Percentiles rank a stretch among this genome's conserved stretches.
Evolutionary conservation across 106 monocot species (phyloP).

Genomic region (Dendrobium chrysotoxum): DNA sequence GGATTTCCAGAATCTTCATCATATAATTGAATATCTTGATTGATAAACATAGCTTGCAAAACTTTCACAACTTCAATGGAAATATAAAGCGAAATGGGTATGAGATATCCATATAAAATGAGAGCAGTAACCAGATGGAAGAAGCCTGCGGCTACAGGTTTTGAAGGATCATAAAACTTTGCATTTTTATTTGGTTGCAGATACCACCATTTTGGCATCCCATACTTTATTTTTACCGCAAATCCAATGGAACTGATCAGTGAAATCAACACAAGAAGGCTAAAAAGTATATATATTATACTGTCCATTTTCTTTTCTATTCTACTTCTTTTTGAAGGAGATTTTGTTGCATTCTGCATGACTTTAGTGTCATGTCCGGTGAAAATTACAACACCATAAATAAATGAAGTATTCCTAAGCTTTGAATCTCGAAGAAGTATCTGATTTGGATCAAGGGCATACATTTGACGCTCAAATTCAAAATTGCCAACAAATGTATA

Average conservation of each 20-base stretch:
- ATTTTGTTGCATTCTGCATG: slow-evolving; percentile 90
- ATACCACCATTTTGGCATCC: slow-evolving; percentile 92
- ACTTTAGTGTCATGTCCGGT: slow-evolving; percentile 94
- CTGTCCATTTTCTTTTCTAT: slow-evolving; percentile 90
- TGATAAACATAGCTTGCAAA: slow-evolving; percentile 91
- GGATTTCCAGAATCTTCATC: slow-evolving; percentile 73
- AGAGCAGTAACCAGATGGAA: slow-evolving; percentile 90
- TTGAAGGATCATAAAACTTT: slow-evolving; percentile 50
- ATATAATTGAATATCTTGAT: slow-evolving; percentile 86
- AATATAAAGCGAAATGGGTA: slow-evolving; percentile 93
- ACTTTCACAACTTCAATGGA: slow-evolving; percentile 95
- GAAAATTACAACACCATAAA: slow-evolving; percentile 91
- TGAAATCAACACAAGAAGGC: slow-evolving; percentile 73
- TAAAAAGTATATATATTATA: slow-evolving; percentile 90
- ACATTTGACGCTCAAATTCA: slow-evolving; percentile 73
- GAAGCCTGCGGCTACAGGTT: slow-evolving; percentile 51
- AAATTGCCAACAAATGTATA: slow-evolving; percentile 93
- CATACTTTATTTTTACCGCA: slow-evolving; percentile 57
- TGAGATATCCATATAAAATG: slow-evolving; percentile 90
- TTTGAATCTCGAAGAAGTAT: slow-evolving; percentile 93
- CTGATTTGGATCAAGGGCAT: slow-evolving; percentile 76
- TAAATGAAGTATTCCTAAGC: slow-evolving; percentile 76
- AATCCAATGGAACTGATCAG: slow-evolving; percentile 88
- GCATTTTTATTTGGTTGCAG: slow-evolving; percentile 41
- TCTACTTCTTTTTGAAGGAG: slow-evolving; percentile 85